Base-by-base conservation (phyloP, 768 basidiomycete species). In the Leucogyrophana mollusca region DNA sequence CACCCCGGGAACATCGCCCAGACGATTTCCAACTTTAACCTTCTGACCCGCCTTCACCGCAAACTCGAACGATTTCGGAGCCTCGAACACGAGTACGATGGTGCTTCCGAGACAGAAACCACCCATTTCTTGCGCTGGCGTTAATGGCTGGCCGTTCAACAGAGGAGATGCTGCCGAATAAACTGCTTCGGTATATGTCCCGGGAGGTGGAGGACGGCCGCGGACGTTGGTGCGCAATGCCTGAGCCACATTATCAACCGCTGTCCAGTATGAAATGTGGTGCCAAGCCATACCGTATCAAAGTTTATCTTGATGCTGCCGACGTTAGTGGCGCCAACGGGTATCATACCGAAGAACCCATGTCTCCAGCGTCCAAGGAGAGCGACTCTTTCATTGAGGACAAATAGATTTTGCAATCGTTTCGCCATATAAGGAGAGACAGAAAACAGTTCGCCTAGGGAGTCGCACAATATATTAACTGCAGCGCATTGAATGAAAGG, bases 281-380 rank as follows among this genome's bases (percentile, higher is more conserved):
- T 4, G 20, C 18, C n/a, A 10, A 46, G 22, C 34, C 64, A 43
- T 36, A 86, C 88, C 61, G 86, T 75, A 65, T 99, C 96, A 65
- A 99, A 99, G 64, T 96, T 94, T 61, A 99, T 78, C 54, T 87
- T 86, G 68, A 99, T 98, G 52, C 86, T 89, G 4, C 96, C 96
- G 42, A 98, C 96, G 64, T 99, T 98, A 9, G 95, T 98, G 2
- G 96, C 96, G 3, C 96, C 96, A 22, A 99, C 95, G 9, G 96
- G 96, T 0, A 96, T 83, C 93, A 97, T 97, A 21, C 87, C 74
- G 65, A 96, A 99, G 76, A 97, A 97, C 1, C 96, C 96, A 56
- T 96, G 73, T 60, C 82, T 83, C 96, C 96, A 98, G 45, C 91
- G 72, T 5, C 96, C 96, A 23, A 98, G 81, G 17, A 99, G 75